Base-by-base conservation (phyloP, 306 rosid species). In the Dalbergia oliveri region DNA sequence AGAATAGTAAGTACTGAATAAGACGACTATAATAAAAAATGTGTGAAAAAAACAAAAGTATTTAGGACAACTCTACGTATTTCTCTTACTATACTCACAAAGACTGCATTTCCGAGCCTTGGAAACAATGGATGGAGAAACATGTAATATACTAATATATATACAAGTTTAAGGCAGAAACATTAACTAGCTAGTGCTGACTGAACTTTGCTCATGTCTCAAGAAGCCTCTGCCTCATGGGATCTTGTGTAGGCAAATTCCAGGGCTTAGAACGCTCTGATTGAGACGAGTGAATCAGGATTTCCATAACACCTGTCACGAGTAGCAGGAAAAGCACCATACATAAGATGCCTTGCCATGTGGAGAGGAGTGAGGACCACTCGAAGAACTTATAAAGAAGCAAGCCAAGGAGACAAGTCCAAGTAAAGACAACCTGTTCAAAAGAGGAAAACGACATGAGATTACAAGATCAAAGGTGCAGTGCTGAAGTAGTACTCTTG, bases 271-370 rank as follows among this genome's bases (percentile, higher is more conserved):
- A 88, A 68, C 66, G 82, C 19, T 87, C 88, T 0, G 94, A 80
- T 79, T 89, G 86, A 1, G 97, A 90, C 6, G 97, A 91, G 7
- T 83, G 91, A 64, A 94, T 73, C 69, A 92, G 88, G 60, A 88
- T 23, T 83, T 92, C 93, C 99, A 91, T 93, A 54, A 90, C 56
- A 34, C 83, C 11, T 18, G 76, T 64, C 9, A 92, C 76, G 4
- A 93, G 73, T 16, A 82, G 39, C 75, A 93, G 58, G 86, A 91
- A 87, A 41, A 82, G 56, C 34, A 74, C 87, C 4, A 84, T 75
- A 39, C 82, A 50, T 57, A 73, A 77, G 18, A 94, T 75, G 79
- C 97, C 97, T 78, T 84, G n/a, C 97, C 95, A 91, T 8, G 99
- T 82, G 26, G 91, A 82, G 6, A 94, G 88, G 14, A 92, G 80